Percentiles rank a stretch among this genome's conserved stretches.
Conservation (phyloP, 2,329 filamentous ascomycete genomes). For the Scedosporium dehoogii region DNA sequence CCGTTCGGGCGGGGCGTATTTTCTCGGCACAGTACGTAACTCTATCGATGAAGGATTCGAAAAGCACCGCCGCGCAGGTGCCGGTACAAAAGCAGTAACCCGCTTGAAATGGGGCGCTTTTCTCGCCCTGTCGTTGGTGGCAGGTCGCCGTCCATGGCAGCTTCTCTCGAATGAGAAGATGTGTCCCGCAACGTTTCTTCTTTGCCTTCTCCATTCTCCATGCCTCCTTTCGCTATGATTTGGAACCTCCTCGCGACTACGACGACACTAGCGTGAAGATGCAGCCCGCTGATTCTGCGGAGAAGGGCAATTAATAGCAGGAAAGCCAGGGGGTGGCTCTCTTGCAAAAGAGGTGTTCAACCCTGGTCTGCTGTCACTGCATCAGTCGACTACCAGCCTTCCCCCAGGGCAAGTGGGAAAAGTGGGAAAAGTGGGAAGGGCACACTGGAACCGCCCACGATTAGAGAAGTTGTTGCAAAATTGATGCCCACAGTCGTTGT, state of each 20-base stretch:
- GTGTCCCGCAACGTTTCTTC: not conserved
- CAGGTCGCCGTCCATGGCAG: not conserved
- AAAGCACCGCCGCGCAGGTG: not conserved
- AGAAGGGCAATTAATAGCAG: too few relatives aligned
- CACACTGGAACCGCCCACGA: too few relatives aligned
- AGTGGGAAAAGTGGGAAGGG: too few relatives aligned
- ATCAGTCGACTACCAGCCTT: too few relatives aligned
- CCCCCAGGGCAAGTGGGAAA: too few relatives aligned
- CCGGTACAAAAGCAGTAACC: not conserved
- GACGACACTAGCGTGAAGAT: not conserved
- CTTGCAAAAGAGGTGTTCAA: too few relatives aligned
- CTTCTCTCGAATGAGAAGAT: constrained; percentile 1
- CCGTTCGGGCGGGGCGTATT: not conserved
- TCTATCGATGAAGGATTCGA: not conserved
- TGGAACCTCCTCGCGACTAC: not conserved
- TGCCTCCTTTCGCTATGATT: not conserved
- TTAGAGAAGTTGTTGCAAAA: not conserved
- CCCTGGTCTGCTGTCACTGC: too few relatives aligned
- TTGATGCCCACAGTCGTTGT: not conserved
- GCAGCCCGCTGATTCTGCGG: too few relatives aligned
- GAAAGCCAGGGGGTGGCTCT: too few relatives aligned
- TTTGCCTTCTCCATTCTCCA: not conserved
- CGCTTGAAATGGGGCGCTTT: constrained; percentile 4
- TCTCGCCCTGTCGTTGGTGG: constrained; percentile 2
- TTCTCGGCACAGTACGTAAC: not conserved